Percentiles rank a stretch among this genome's conserved stretches.
Evolutionary conservation across 164 flowering plant genomes (phyloP).

Genomic region (Nelumbo lutea): DNA sequence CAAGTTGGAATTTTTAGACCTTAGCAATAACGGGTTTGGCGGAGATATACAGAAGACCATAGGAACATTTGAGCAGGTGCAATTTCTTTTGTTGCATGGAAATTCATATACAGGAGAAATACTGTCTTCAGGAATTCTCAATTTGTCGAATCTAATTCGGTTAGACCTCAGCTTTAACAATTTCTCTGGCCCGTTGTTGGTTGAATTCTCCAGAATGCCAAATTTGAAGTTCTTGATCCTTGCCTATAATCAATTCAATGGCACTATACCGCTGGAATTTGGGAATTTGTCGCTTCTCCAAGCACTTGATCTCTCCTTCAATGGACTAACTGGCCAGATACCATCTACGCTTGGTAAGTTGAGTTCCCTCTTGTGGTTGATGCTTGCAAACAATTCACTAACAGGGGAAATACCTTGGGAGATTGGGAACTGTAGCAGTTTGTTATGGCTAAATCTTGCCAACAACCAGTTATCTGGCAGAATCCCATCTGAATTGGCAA

Average conservation of each 20-base stretch:
- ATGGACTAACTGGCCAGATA: slow-evolving; percentile 53
- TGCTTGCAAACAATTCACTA: slow-evolving; percentile 71
- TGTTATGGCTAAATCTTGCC: slow-evolving; percentile 86
- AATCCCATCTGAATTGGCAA: slow-evolving; percentile 52
- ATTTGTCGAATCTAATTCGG: slow-evolving; percentile 37
- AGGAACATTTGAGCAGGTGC: slow-evolving; percentile 49
- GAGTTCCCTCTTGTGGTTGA: slow-evolving; percentile 74
- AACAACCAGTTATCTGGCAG: slow-evolving; percentile 59
- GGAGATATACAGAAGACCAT: slow-evolving; percentile 57
- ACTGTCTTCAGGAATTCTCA: slow-evolving; percentile 55
- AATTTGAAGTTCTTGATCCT: slow-evolving; percentile 54
- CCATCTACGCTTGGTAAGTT: slow-evolving; percentile 69
- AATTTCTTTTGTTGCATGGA: slow-evolving; percentile 51
- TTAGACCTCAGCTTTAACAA: slow-evolving; percentile 77
- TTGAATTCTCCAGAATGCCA: slow-evolving; percentile 48
- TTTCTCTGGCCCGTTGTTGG: slow-evolving; percentile 58
- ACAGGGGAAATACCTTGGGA: slow-evolving; percentile 70
- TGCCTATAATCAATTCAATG: slow-evolving; percentile 54
- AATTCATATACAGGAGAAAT: slow-evolving; percentile 70
- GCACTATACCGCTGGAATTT: slow-evolving; percentile 57
- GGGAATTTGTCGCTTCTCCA: slow-evolving; percentile 55
- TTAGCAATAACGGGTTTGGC: slow-evolving; percentile 54
- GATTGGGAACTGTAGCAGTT: slow-evolving; percentile 76
- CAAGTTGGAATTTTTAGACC: slow-evolving; percentile 52
- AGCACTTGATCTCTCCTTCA: slow-evolving; percentile 81